These are phyloP conservation scores for Leucocoprinus birnbaumii DNA, from an alignment of 768 basidiomycete genomes.

Conservation along the genomic window DNA sequence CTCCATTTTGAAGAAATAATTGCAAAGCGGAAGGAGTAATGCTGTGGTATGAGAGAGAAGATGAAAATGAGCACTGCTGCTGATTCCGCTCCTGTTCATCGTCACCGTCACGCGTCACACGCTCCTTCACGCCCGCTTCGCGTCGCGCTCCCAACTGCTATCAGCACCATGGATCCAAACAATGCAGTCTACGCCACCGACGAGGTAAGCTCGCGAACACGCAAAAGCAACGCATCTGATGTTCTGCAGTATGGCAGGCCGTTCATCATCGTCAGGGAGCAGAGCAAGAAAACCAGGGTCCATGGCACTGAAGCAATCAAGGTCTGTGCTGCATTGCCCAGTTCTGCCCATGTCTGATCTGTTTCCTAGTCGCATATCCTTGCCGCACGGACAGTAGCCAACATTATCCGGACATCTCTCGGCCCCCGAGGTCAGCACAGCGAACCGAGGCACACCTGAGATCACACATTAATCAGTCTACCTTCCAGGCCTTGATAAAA, in stretches of 20 bases:
- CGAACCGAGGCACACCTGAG: background rate
- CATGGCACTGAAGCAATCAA: conserved; percentile 97
- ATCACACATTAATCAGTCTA: conserved; percentile 8
- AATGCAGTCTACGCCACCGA: conserved; percentile 86
- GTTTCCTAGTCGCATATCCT: conserved; percentile 82
- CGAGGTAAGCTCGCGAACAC: conserved; percentile 47
- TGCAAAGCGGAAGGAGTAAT: conserved; percentile 26
- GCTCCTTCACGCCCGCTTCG: conserved; percentile 17
- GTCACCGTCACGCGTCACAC: conserved; percentile 33
- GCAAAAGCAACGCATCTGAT: conserved; percentile 10
- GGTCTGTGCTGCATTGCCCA: conserved; percentile 36
- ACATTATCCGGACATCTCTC: conserved; percentile 92
- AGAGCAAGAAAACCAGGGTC: conserved; percentile 85
- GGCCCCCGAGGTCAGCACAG: conserved; percentile 65
- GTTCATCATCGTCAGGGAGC: conserved; percentile 97
- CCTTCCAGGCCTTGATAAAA: conserved; percentile 94
- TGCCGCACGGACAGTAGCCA: conserved; percentile 89
- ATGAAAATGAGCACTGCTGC: conserved; percentile 24
- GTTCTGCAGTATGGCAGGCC: conserved; percentile 79
- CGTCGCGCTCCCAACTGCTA: conserved; percentile 29
- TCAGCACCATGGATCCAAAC: conserved; percentile 35
- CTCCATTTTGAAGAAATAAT: conserved; percentile 38
- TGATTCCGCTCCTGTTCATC: conserved; percentile 20
- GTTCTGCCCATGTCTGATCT: conserved; percentile 11
- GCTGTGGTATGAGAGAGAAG: conserved; percentile 28